Conservation (phyloP, 331 rosid genomes). For the Dryas integrifolia region DNA sequence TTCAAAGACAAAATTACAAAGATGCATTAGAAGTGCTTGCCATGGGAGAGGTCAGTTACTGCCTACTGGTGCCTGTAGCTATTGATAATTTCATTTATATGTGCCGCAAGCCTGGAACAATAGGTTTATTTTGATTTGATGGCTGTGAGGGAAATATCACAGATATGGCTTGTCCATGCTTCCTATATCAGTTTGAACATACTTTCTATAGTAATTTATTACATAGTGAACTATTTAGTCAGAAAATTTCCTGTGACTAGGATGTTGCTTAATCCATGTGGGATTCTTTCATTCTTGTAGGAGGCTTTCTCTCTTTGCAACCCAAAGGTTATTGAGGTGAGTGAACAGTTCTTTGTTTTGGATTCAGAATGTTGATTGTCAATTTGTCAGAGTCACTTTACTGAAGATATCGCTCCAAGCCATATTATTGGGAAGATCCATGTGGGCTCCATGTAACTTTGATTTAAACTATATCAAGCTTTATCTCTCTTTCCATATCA, state of each 20-base stretch:
- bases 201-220: background rate
- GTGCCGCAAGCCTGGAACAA: background rate
- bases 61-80: background rate
- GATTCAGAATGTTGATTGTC: background rate
- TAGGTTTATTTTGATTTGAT: background rate
- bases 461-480: background rate
- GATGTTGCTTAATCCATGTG: constrained; percentile 18
- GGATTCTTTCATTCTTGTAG: constrained; percentile 39
- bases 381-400: constrained; percentile 10
- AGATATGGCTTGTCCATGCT: background rate
- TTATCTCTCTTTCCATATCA: background rate
- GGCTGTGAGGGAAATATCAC: background rate
- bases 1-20: constrained; percentile 50
- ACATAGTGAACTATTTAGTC: background rate
- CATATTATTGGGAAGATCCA: background rate
- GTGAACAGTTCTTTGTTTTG: constrained; percentile 26
- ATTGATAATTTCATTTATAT: constrained; percentile 1
- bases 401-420: constrained; percentile 5
- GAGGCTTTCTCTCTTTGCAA: constrained; percentile 87
- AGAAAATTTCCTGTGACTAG: background rate
- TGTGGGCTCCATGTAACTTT: constrained; percentile 18
- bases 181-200: background rate
- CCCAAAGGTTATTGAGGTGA: constrained; percentile 80
- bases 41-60: constrained; percentile 81
- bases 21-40: constrained; percentile 85